phyloP scores from a whole-genome alignment of 495 filamentous ascomycete species.

The Penicillium antarcticum region DNA sequence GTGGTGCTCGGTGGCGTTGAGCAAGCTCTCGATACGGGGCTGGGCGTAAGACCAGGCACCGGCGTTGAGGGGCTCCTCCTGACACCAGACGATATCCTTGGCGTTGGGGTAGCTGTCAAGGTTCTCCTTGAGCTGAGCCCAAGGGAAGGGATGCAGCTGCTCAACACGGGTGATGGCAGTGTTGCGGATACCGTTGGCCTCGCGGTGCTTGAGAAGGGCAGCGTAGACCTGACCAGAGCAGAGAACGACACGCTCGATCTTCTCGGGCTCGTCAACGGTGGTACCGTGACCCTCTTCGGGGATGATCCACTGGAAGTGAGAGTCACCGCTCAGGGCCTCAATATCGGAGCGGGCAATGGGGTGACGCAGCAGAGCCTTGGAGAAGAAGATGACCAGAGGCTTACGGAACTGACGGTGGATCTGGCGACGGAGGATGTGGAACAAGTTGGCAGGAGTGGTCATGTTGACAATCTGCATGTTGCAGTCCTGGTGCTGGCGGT shows the following conservation, averaged over 20 bases:
- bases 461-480: conserved; percentile 98
- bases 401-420: conserved; percentile 99
- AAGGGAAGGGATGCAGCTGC: conserved; percentile 98
- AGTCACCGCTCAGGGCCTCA: conserved; percentile 84
- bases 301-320: conserved; percentile 96
- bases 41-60: conserved; percentile 94
- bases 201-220: conserved; percentile 85
- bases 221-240: conserved; percentile 95
- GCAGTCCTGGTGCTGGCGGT: conserved; percentile 98
- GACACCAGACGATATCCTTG: conserved; percentile 91
- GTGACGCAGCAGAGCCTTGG: conserved; percentile 89
- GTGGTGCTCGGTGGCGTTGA: conserved; percentile 89
- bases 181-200: conserved; percentile 76
- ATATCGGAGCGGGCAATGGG: conserved; percentile 83
- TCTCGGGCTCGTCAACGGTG: conserved; percentile 70
- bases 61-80: conserved; percentile 97
- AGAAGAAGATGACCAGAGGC: conserved; percentile 96
- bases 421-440: conserved; percentile 94
- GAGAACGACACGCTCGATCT: conserved; percentile 91
- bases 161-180: conserved; percentile 93
- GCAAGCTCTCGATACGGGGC: conserved; percentile 90
- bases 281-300: conserved; percentile 77
- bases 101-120: conserved; percentile 94
- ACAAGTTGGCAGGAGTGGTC: conserved; percentile 88
- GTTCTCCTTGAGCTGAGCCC: conserved; percentile 93